A percentile compares a stretch with the other conserved stretches of the same genome.
These are phyloP conservation scores for Candida tetrigidarum DNA, from an alignment of 1,139 yeast genomes.

Conservation along the genomic window DNA sequence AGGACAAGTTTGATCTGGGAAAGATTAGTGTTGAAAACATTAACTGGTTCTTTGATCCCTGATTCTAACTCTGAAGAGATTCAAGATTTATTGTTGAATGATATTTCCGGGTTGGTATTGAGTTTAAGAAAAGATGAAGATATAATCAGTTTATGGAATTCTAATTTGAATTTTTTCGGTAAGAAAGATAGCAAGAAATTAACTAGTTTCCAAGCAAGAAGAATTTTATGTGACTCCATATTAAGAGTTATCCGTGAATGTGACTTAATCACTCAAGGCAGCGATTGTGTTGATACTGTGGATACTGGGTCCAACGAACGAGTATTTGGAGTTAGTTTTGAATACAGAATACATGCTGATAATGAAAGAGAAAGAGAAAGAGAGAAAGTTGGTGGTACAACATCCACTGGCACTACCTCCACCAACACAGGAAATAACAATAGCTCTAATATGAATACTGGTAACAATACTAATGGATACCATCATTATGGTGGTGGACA, in stretches of 20 bases:
- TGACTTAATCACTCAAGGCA: slow-evolving; percentile 43
- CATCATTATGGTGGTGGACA: slow-evolving; percentile 1
- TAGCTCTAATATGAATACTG: too few species aligned
- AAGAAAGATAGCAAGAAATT: slow-evolving; percentile 31
- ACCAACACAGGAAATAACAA: too few species aligned
- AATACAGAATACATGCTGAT: slow-evolving; percentile 50
- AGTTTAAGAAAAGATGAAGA: slow-evolving; percentile 56
- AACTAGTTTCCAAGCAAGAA: slow-evolving; percentile 50
- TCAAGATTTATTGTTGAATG: slow-evolving; percentile 43
- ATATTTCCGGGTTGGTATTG: slow-evolving; percentile 56
- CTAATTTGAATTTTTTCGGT: slow-evolving; percentile 41
- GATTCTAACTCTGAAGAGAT: slow-evolving; percentile 32
- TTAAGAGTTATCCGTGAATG: slow-evolving; percentile 52
- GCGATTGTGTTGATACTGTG: slow-evolving; percentile 33
- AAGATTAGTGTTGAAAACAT: slow-evolving; percentile 46
- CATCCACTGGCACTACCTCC: too few species aligned
- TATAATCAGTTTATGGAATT: slow-evolving; percentile 58
- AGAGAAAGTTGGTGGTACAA: background rate
- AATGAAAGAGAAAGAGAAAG: slow-evolving; percentile 22
- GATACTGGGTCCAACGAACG: slow-evolving; percentile 44
- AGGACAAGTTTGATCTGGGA: slow-evolving; percentile 57
- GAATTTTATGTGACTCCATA: slow-evolving; percentile 54
- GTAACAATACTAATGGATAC: slow-evolving; percentile 4
- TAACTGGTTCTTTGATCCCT: slow-evolving; percentile 51
- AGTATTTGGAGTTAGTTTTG: slow-evolving; percentile 49